Base-by-base conservation (phyloP, 768 basidiomycete genomes). In the Boletus tylopilopsis region DNA sequence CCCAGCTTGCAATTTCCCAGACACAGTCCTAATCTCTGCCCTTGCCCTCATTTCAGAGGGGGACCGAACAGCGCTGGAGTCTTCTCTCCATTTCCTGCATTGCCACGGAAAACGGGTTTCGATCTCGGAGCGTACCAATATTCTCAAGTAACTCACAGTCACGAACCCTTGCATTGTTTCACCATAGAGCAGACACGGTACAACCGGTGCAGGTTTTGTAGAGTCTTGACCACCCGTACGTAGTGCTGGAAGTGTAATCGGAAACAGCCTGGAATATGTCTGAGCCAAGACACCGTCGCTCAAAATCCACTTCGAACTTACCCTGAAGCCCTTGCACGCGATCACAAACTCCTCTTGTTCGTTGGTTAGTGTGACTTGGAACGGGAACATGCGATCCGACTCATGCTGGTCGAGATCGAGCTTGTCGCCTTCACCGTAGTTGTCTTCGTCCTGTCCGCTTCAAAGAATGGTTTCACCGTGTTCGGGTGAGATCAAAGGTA, bases 341-440 rank as follows among this genome's bases (percentile, higher is more conserved):
- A 62, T 58, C 2, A 79, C 77, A 6, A 69, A 68, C 56, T 81
- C 81, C 45, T 79, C 78, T n/a, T n/a, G 53, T 81, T 76, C 41
- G n/a, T 81, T 78, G 6, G 74, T 79, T 59, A 81, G 78, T 0
- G 70, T 61, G 0, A 84, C 81, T 35, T 77, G 73, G 45, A 80
- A 84, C 0, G 71, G 71, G 57, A 76, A 80, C 48, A 83, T 61
- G 7, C 80, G 68, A 27, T 78, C 78, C 3, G 62, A 66, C 15
- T 72, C 69, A 13, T 75, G 72, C 7, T 76, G 66, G 0, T 72
- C 73, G 27, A 29, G 9, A 29, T 29, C 13, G 32, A 9, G 1
- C 10, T 33, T n/a, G 3, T 16, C 32, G 15, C 2, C 32, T 15
- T 33, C 32, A 0, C 60, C 61, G 15, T 60, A 44, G 0, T 72